Evolutionary conservation across 768 basidiomycete species (phyloP).

Genomic region (Tephrocybe sp.): DNA sequence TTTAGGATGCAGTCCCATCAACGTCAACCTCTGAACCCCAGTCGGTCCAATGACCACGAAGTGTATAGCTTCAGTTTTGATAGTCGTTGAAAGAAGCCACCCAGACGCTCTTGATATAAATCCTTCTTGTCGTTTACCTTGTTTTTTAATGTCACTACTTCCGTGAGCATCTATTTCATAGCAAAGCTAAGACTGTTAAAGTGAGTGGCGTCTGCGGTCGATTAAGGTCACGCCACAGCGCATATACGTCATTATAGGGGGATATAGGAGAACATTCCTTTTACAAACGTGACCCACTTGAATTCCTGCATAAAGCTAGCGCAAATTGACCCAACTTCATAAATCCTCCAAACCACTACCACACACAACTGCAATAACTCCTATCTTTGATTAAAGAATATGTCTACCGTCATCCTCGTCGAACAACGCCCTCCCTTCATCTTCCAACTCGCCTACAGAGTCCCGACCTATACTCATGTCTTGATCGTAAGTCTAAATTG

Average conservation of each 20-base stretch:
- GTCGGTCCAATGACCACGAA: no score
- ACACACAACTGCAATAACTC: background rate
- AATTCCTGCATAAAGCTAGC: slow-evolving; percentile 4
- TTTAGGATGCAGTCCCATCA: no score
- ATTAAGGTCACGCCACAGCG: background rate
- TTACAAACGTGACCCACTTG: background rate
- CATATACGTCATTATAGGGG: background rate
- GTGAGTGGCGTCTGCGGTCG: background rate
- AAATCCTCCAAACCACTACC: background rate
- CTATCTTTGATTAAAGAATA: slow-evolving; percentile 1
- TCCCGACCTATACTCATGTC: background rate
- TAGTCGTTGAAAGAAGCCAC: no score
- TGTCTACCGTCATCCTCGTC: background rate
- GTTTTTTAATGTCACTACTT: no score
- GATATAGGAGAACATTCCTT: slow-evolving; percentile 1
- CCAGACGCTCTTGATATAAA: no score
- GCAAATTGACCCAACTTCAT: background rate
- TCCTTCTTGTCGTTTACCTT: no score
- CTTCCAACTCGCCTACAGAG: background rate
- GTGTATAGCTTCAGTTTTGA: no score
- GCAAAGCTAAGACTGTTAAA: no score
- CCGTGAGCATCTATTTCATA: no score
- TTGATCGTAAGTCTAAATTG: slow-evolving; percentile 2
- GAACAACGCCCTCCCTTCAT: slow-evolving; percentile 9
- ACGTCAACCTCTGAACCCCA: no score